Evolutionary conservation across 352 stramenopile species (phyloP).

Genomic region (Phytopythium aichiense): DNA sequence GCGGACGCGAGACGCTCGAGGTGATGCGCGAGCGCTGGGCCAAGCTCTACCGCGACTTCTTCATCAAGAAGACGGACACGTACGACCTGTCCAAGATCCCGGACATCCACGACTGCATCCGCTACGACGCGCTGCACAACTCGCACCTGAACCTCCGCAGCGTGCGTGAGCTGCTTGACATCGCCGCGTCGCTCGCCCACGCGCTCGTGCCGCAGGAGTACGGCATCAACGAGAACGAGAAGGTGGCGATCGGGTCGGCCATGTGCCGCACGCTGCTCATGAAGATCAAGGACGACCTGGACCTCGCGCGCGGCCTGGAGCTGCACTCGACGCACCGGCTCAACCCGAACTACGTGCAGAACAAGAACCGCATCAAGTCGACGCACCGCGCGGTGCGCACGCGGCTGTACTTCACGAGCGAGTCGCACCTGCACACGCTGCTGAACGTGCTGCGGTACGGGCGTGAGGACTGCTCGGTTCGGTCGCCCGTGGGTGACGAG

Average conservation of each 20-base stretch:
- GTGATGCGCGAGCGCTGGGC: constrained; percentile 90
- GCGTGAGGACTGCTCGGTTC: constrained; percentile 51
- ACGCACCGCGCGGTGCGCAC: constrained; percentile 96
- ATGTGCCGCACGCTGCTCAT: constrained; percentile 87
- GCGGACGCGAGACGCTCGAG: constrained; percentile 76
- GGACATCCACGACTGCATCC: constrained; percentile 98
- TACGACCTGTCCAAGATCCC: constrained; percentile 97
- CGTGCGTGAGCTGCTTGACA: constrained; percentile 92
- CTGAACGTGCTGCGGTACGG: constrained; percentile 97
- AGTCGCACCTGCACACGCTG: constrained; percentile 98
- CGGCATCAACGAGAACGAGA: constrained; percentile 85
- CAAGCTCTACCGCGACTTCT: constrained; percentile 96
- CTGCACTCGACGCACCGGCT: constrained; percentile 77
- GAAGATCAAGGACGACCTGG: constrained; percentile 87
- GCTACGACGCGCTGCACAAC: constrained; percentile 99
- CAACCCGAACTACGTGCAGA: constrained; percentile 80
- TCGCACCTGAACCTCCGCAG: constrained; percentile 91
- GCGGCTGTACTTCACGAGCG: constrained; percentile 99
- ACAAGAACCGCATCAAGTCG: constrained; percentile 84
- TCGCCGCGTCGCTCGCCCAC: constrained; percentile 92
- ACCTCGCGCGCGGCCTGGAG: constrained; percentile 67
- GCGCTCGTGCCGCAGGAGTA: constrained; percentile 87
- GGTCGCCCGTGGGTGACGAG: constrained; percentile 59
- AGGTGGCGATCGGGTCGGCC: constrained; percentile 81
- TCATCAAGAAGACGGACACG: constrained; percentile 89